These are phyloP conservation scores for Clonostachys rosea DNA, from an alignment of 2,329 filamentous ascomycete genomes.

Conservation along the genomic window DNA sequence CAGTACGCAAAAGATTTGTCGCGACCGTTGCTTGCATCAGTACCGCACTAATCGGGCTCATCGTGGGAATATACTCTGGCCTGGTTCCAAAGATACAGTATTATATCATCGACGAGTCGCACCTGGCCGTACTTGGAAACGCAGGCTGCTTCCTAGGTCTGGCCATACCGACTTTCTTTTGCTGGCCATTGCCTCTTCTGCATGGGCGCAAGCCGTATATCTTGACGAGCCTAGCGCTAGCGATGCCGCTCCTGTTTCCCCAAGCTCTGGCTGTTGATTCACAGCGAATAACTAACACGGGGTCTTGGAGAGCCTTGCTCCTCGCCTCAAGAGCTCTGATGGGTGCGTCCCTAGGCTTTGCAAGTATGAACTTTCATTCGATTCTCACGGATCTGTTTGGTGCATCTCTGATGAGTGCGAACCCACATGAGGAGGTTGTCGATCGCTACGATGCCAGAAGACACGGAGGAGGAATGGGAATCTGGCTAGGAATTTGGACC, in stretches of 20 bases:
- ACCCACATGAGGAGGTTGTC: conserved; percentile 69
- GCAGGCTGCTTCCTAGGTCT: conserved; percentile 68
- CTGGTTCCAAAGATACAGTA: conserved; percentile 78
- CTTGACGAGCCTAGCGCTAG: conserved; percentile 61
- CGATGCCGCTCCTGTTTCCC: conserved; percentile 70
- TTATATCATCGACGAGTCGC: conserved; percentile 64
- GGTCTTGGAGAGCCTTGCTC: conserved; percentile 54
- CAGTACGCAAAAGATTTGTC: conserved; percentile 61
- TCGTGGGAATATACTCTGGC: conserved; percentile 73
- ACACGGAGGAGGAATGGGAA: conserved; percentile 72
- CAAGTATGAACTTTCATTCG: conserved; percentile 71
- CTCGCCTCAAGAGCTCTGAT: conserved; percentile 61
- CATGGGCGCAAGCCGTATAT: conserved; percentile 77
- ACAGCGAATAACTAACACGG: conserved; percentile 49
- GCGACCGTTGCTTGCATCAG: conserved; percentile 68
- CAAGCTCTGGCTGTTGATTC: conserved; percentile 63
- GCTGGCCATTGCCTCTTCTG: conserved; percentile 70
- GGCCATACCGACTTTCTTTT: conserved; percentile 63
- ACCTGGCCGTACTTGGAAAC: conserved; percentile 68
- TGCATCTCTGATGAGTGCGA: conserved; percentile 66
- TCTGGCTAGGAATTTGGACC: conserved; percentile 77
- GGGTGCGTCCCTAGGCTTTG: conserved; percentile 67
- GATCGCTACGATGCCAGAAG: conserved; percentile 64
- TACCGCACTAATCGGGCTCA: conserved; percentile 64
- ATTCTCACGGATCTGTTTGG: conserved; percentile 73